Conservation (phyloP, 2,329 filamentous ascomycete species). For the Fonsecaea pedrosoi region DNA sequence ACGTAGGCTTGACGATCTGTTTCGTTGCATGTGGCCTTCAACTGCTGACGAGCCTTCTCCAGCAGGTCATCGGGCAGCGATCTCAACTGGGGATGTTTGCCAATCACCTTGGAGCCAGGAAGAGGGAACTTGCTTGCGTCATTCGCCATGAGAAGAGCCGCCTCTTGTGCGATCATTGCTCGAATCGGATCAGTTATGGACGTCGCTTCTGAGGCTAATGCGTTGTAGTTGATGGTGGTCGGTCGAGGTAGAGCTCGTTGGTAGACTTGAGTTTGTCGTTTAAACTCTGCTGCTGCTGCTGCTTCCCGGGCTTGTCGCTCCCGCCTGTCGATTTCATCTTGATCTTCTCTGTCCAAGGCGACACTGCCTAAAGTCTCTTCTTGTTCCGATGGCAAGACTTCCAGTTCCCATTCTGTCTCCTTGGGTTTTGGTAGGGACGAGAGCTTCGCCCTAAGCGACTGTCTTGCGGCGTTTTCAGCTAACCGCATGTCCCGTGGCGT, state of each 20-base stretch:
- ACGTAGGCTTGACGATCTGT: constrained; percentile 58
- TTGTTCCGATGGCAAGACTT: constrained; percentile 78
- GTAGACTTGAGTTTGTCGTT: constrained; percentile 87
- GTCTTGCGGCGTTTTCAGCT: constrained; percentile 71
- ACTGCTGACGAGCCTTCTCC: constrained; percentile 75
- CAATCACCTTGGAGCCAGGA: constrained; percentile 70
- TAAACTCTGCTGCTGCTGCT: constrained; percentile 72
- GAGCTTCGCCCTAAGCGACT: constrained; percentile 69
- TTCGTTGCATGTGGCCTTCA: constrained; percentile 70
- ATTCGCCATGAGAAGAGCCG: constrained; percentile 77
- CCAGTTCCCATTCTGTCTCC: constrained; percentile 91
- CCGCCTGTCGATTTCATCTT: constrained; percentile 76
- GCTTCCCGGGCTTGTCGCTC: constrained; percentile 69
- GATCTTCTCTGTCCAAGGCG: constrained; percentile 58
- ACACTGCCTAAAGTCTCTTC: constrained; percentile 64
- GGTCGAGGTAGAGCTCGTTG: constrained; percentile 84
- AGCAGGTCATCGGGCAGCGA: constrained; percentile 74
- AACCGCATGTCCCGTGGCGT: constrained; percentile 79
- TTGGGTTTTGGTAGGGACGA: constrained; percentile 88
- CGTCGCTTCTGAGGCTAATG: constrained; percentile 69
- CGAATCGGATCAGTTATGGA: constrained; percentile 68
- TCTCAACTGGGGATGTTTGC: constrained; percentile 65
- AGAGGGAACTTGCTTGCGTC: constrained; percentile 79
- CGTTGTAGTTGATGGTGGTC: constrained; percentile 71
- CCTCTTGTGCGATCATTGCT: constrained; percentile 75